Base-by-base conservation (phyloP, 2,329 filamentous ascomycete genomes). In the Xylariaceae sp. region DNA sequence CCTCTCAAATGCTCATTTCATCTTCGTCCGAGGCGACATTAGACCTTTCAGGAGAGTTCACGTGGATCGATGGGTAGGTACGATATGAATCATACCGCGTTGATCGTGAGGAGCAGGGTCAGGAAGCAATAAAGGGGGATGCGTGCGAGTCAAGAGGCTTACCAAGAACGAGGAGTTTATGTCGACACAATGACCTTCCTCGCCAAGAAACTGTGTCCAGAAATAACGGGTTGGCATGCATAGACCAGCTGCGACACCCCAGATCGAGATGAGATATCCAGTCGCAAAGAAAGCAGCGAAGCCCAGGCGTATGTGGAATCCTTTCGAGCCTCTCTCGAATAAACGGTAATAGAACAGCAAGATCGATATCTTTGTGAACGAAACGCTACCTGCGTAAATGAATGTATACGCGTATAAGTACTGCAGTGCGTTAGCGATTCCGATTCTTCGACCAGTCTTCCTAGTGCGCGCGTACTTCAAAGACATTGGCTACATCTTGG, bases 331-430 rank as follows among this genome's bases (percentile, higher is more conserved):
- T n/a, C 65, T 55, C 22, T 66, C 58, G 47, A 70, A 69, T 9
- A 70, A 51, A 10, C 66, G 64, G 18, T 61, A 61, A 42, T 70
- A 70, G 51, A 69, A 65, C 17, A 69, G 46, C 6, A 69, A 42
- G 16, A 70, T 67, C 22, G 66, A 67, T 34, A 63, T 47, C 48
- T 67, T 67, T 6, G 65, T 69, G 17, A 64, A 63, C 10, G 63
- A 62, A 16, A 68, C 63, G 5, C 60, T 60, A 6, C 58, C 59
- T 2, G 62, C 64, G 42, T 69, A 69, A n/a, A 69, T 56, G 16
- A 53, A 63, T 3, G 65, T 61, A 42, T 69, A 67, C 12, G 64
- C 54, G 42, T 64, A 68, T 28, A 69, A 58, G 38, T 68, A 44
- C 64, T 69, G 51, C 3, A 10, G 2, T 13, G 16, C 5, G 12